Evolutionary conservation across 2,329 filamentous ascomycete species (phyloP), one percentile per base, ranked within the genome.

Genomic region (Acephala macrosclerotiorum): DNA sequence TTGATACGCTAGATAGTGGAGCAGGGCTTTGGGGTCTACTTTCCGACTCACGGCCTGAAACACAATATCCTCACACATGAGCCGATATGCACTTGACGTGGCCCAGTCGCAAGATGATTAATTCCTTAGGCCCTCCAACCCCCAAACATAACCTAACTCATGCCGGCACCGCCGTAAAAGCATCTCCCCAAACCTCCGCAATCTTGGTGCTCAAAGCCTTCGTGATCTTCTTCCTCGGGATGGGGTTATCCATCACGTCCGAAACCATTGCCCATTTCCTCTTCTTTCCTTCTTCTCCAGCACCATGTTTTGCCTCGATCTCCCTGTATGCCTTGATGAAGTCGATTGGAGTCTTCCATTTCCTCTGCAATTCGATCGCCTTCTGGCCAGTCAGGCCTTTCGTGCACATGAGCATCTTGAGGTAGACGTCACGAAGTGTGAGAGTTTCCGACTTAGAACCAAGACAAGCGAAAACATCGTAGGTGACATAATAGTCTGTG

Each of bases 351-450:
- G 92, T 95, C 69, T 84, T 87, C 91, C 92, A 96, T n/a, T 83
- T 80, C 70, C 87, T 89, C 74, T 95, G 92, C 14, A 96, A 93
- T 77, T 93, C 91, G 5, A 94, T 77, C 0, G 92, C 92, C 72
- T 91, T 92, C 71, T 94, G 91, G 2, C 90, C 91, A 0, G 90
- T 92, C 14, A 96, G 82, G 1, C 91, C 91, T 62, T 85, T 85
- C 1, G 87, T 92, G 68, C 90, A 93, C 91, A 96, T 94, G 57
- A 96, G 83, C 91, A 96, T 95, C 77, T 94, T 94, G 29, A 96
- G 80, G 71, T 87, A 95, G 0, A 94, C 77, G 72, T 96, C 92
- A 63, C 91, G 83, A 11, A 95, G 80, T 0, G 91, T 92, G 71
- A 93, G 85, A 65, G 85, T 85, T 60, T 92, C 90, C 0, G 90